phyloP scores from a whole-genome alignment of 2,329 filamentous ascomycete genomes.

The Botrytis elliptica region DNA sequence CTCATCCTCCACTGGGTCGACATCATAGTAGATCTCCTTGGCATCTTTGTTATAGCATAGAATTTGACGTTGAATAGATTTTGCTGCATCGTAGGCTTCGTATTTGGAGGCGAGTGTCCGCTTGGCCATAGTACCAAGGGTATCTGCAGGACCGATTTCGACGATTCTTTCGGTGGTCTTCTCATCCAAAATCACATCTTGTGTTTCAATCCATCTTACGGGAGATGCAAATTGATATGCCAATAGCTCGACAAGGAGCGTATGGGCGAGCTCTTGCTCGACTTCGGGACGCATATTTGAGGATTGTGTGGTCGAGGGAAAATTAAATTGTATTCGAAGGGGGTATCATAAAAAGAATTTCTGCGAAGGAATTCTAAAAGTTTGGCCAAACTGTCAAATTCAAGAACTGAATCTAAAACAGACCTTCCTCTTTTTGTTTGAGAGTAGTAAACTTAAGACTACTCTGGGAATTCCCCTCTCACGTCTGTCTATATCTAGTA shows the following conservation, averaged over 20 bases:
- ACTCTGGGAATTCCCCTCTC: slow-evolving; percentile 16
- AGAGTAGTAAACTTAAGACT: slow-evolving; percentile 1
- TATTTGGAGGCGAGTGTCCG: slow-evolving; percentile 95
- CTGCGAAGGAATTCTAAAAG: slow-evolving; percentile 4
- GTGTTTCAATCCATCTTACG: slow-evolving; percentile 99
- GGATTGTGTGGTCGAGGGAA: slow-evolving; percentile 32
- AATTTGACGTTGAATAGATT: slow-evolving; percentile 94
- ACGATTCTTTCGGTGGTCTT: slow-evolving; percentile 96
- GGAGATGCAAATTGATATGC: slow-evolving; percentile 99
- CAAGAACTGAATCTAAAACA: slow-evolving; percentile 11
- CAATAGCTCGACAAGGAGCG: slow-evolving; percentile 94
- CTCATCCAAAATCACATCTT: slow-evolving; percentile 98
- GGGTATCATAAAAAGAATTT: slow-evolving; percentile 25
- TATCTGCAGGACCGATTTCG: slow-evolving; percentile 95
- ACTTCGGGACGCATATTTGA: slow-evolving; percentile 91
- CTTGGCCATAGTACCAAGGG: slow-evolving; percentile 95
- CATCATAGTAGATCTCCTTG: slow-evolving; percentile 99
- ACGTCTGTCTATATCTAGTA: slow-evolving; percentile 11
- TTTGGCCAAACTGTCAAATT: slow-evolving; percentile 5
- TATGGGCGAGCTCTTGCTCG: slow-evolving; percentile 98
- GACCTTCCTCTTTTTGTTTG: background rate
- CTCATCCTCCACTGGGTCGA: slow-evolving; percentile 92
- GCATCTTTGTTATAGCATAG: slow-evolving; percentile 99
- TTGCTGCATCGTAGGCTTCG: slow-evolving; percentile 96
- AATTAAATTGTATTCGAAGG: slow-evolving; percentile 25